phyloP scores from a whole-genome alignment of 208 protist genomes.

The Chromosphaera perkinsii region DNA sequence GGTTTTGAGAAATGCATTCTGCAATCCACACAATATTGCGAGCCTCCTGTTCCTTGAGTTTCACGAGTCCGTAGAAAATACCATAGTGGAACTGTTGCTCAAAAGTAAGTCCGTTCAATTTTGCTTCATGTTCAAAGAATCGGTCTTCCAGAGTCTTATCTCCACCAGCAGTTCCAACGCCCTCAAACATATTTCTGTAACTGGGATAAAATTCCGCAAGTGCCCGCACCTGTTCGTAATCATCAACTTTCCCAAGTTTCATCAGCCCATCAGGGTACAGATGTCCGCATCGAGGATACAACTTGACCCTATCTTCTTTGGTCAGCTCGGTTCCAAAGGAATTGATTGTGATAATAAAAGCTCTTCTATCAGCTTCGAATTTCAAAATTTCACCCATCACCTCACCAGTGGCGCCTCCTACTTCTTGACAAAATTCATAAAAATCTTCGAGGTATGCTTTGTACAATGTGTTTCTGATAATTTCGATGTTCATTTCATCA shows the following conservation, averaged over 20 bases:
- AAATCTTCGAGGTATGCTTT: conserved; percentile 98
- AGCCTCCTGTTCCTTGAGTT: conserved; percentile 74
- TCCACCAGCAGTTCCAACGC: conserved; percentile 8
- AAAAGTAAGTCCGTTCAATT: conserved; percentile 63
- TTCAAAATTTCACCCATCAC: conserved; percentile 69
- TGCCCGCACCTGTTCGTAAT: conserved; percentile 58
- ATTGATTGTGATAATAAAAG: conserved; percentile 95
- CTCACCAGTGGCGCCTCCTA: conserved; percentile 57
- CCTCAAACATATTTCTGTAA: conserved; percentile 51
- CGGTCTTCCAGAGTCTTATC: conserved; percentile 57
- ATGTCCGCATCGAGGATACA: conserved; percentile 61
- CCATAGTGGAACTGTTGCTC: conserved; percentile 64
- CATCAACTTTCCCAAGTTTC: conserved; percentile 50
- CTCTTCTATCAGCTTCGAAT: conserved; percentile 92
- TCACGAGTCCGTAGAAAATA: conserved; percentile 67
- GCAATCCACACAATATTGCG: conserved; percentile 81
- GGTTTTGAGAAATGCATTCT: conserved; percentile 70
- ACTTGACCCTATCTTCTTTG: conserved; percentile 60
- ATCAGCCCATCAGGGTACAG: conserved; percentile 46
- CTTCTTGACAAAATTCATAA: conserved; percentile 79
- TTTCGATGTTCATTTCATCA: conserved; percentile 89
- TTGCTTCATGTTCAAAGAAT: conserved; percentile 58
- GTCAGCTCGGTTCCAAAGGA: conserved; percentile 81
- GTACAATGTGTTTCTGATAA: conserved; percentile 92
- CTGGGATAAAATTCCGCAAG: conserved; percentile 53